Conservation (phyloP, 306 rosid genomes). For the Urtica urens region DNA sequence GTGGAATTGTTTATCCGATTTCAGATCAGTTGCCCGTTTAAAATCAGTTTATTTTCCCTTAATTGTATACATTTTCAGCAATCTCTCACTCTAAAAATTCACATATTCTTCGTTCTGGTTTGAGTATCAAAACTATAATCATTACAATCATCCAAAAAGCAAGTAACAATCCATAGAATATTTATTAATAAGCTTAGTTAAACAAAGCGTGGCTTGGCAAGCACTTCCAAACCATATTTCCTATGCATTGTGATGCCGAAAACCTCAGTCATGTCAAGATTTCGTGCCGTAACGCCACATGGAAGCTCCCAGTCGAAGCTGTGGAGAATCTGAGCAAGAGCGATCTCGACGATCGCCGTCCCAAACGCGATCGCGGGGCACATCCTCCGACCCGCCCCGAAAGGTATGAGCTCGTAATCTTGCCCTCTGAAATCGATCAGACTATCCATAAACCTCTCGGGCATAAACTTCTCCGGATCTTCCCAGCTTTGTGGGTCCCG, state of each 20-base stretch:
- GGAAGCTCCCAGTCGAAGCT: constrained; percentile 67
- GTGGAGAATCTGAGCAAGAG: constrained; percentile 55
- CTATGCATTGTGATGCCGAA: constrained; percentile 64
- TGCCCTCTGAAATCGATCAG: constrained; percentile 45
- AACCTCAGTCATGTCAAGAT: constrained; percentile 46
- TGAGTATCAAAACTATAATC: too few species aligned
- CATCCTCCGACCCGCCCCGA: constrained; percentile 62
- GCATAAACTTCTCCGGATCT: constrained; percentile 37
- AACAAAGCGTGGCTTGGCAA: constrained; percentile 33
- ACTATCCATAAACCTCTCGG: constrained; percentile 50
- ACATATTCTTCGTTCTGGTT: too few species aligned
- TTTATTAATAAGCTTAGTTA: too few species aligned
- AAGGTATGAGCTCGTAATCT: constrained; percentile 51
- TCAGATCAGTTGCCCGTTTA: too few species aligned
- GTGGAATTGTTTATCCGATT: too few species aligned
- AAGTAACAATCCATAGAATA: too few species aligned
- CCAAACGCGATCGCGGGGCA: constrained; percentile 43
- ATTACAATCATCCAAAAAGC: too few species aligned
- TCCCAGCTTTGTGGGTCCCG: constrained; percentile 54
- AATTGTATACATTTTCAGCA: too few species aligned
- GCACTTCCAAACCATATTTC: constrained; percentile 27
- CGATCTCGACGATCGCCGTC: constrained; percentile 39
- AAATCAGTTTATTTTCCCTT: too few species aligned
- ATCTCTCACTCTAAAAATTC: too few species aligned
- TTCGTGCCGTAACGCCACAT: constrained; percentile 27